Evolutionary conservation across 1,284 basidiomycete species (phyloP), one percentile per base, ranked within the genome.

Genomic region (Peniophora sp.): DNA sequence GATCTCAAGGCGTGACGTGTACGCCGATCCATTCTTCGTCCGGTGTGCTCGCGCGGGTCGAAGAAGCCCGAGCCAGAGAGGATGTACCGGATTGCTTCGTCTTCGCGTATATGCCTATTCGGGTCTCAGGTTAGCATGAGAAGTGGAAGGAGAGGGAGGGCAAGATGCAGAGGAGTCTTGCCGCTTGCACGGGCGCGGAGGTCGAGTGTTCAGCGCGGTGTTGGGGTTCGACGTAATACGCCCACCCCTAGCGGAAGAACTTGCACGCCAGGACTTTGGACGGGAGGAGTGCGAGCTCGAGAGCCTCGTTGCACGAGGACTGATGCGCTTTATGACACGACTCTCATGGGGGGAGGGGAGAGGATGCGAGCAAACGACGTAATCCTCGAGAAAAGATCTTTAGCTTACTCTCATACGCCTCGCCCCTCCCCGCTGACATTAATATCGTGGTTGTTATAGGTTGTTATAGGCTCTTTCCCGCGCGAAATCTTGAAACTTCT

Each of bases 41-140:
- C 72, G 66, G 10, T 69, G 65, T 55, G 81, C 77, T 83, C 85
- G 54, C 88, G 76, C 27, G 92, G 76, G 56, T 93, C 91, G 60
- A 94, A 95, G 72, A 82, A 96, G 0, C 91, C 91, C 44, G 79
- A 82, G 6, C 92, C 92, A 1, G 77, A 75, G 39, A 89, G 73
- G 56, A 94, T 83, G 63, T 88, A 96, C 15, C 92, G 76, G 58
- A 93, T 93, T 68, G 94, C 92, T 64, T 94, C 91, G 58, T 94
- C 92, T 66, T 94, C 90, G 59, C 93, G 92, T 69, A 94, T 76
- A 60, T 93, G 90, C 61, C 87, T 90, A n/a, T 17, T 8, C 6
- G n/a, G n/a, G n/a, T n/a, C n/a, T n/a, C n/a, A n/a, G n/a, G n/a
- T n/a, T n/a, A n/a, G n/a, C n/a, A n/a, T n/a, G n/a, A n/a, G n/a